Evolutionary conservation across 352 stramenopile species (phyloP).

Genomic region (Pythium rishiriense): DNA sequence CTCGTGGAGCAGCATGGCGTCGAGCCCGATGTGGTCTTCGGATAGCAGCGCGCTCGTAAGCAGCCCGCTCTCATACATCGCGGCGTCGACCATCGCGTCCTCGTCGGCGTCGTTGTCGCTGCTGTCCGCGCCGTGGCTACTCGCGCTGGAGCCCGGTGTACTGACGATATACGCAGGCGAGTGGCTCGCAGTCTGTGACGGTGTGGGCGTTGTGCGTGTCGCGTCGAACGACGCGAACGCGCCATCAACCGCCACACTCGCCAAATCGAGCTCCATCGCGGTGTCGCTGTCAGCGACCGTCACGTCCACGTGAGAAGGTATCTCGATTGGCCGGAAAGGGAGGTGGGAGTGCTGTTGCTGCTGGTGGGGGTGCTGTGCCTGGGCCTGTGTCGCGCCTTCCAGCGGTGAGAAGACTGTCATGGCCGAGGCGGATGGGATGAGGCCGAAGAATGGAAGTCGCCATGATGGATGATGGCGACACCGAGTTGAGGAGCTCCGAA

Average conservation of each 20-base stretch:
- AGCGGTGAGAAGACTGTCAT: constrained; percentile 3
- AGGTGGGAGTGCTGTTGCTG: too few species aligned
- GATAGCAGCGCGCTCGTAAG: constrained; percentile 7
- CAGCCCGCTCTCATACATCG: constrained; percentile 14
- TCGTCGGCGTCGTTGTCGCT: constrained; percentile 12
- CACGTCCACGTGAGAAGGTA: too few species aligned
- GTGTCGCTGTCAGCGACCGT: too few species aligned
- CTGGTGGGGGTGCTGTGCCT: too few species aligned
- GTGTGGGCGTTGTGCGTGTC: not conserved
- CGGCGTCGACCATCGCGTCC: constrained; percentile 16
- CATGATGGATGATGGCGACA: not conserved
- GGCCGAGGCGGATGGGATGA: not conserved
- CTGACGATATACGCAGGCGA: not conserved
- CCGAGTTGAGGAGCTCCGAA: not conserved
- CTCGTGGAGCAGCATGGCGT: constrained; percentile 24
- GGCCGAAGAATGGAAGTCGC: not conserved
- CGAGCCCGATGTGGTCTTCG: constrained; percentile 14
- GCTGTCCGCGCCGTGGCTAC: constrained; percentile 1
- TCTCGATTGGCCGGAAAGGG: too few species aligned
- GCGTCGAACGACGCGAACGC: not conserved
- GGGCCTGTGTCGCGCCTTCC: too few species aligned
- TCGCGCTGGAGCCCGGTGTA: constrained; percentile 1
- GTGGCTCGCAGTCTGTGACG: not conserved
- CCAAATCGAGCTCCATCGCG: not conserved
- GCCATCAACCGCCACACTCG: not conserved